Evolutionary conservation across 352 stramenopile genomes (phyloP).

Genomic region (Elongisporangium undulatum): DNA sequence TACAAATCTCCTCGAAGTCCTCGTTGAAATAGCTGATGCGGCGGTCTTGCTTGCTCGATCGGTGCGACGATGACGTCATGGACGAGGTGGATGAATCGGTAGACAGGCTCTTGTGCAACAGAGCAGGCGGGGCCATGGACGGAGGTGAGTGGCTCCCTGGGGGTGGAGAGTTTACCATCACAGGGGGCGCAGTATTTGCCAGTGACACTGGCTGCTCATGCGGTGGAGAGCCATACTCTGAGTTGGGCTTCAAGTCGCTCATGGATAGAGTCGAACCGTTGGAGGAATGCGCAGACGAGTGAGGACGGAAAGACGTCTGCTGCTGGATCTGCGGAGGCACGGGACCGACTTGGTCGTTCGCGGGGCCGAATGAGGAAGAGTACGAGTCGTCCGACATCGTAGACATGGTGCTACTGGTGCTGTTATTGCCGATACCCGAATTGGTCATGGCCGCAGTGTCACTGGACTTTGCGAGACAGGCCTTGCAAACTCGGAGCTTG

Average conservation of each 20-base stretch:
- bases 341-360: conserved; percentile 21
- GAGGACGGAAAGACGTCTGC: conserved; percentile 3
- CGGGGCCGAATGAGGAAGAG: conserved; percentile 12
- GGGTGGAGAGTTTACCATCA: background rate
- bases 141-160: conserved; percentile 2
- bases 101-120: conserved; percentile 5
- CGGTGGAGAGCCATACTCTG: background rate
- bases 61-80: conserved; percentile 13
- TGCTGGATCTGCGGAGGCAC: conserved; percentile 12
- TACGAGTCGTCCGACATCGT: conserved; percentile 46
- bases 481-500: conserved; percentile 80
- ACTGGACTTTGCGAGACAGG: conserved; percentile 60
- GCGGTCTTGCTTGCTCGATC: conserved; percentile 10
- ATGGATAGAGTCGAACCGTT: conserved; percentile 38
- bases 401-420: conserved; percentile 42
- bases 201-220: background rate
- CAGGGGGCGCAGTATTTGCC: background rate
- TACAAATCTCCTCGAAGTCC: conserved; percentile 86
- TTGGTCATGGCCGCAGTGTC: conserved; percentile 3
- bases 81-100: conserved; percentile 1
- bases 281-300: conserved; percentile 15
- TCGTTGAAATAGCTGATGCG: conserved; percentile 87
- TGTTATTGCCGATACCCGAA: conserved; percentile 15
- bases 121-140: background rate
- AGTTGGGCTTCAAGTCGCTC: conserved; percentile 36